These are phyloP conservation scores for Quercus suber DNA, from an alignment of 306 rosid species.

Conservation along the genomic window DNA sequence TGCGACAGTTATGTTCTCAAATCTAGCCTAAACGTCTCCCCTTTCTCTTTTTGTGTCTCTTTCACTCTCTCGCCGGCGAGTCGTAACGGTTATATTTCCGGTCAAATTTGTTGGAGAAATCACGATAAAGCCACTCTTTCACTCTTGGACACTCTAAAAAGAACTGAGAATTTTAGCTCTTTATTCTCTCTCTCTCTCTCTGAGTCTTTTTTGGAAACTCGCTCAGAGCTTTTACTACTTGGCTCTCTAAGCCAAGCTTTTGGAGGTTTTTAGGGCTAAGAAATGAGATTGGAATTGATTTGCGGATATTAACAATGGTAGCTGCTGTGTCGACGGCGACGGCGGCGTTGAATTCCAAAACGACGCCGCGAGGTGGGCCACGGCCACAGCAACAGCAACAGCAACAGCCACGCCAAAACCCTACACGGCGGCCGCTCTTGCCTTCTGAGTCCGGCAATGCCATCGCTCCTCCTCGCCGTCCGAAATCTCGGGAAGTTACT, in stretches of 20 bases:
- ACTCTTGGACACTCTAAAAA: too few relatives aligned
- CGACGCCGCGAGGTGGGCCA: slow-evolving; percentile 35
- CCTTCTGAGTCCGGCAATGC: slow-evolving; percentile 87
- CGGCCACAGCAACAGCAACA: too few relatives aligned
- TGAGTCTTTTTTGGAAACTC: background rate
- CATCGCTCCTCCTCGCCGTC: slow-evolving; percentile 43
- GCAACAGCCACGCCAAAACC: slow-evolving; percentile 28
- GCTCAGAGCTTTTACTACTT: background rate
- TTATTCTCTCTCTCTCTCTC: background rate
- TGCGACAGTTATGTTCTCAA: slow-evolving; percentile 59
- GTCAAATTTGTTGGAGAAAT: slow-evolving; percentile 1
- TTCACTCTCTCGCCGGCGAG: slow-evolving; percentile 13
- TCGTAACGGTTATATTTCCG: slow-evolving; percentile 58
- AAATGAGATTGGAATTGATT: slow-evolving; percentile 29
- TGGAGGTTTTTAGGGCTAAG: background rate
- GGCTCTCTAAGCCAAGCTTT: background rate
- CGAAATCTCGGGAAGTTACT: slow-evolving; percentile 66
- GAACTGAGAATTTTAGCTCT: background rate
- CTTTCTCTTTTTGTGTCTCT: background rate
- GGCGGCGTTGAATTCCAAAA: slow-evolving; percentile 49
- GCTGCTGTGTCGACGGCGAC: slow-evolving; percentile 69
- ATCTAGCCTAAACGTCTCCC: slow-evolving; percentile 29
- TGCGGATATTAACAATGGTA: slow-evolving; percentile 47
- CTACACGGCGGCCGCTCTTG: slow-evolving; percentile 62
- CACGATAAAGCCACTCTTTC: background rate